Evolutionary conservation across 371 early-diverging fungal genomes (phyloP), one percentile per base, ranked within the genome.

Genomic region (Amoeboaphelidium protococcarum): DNA sequence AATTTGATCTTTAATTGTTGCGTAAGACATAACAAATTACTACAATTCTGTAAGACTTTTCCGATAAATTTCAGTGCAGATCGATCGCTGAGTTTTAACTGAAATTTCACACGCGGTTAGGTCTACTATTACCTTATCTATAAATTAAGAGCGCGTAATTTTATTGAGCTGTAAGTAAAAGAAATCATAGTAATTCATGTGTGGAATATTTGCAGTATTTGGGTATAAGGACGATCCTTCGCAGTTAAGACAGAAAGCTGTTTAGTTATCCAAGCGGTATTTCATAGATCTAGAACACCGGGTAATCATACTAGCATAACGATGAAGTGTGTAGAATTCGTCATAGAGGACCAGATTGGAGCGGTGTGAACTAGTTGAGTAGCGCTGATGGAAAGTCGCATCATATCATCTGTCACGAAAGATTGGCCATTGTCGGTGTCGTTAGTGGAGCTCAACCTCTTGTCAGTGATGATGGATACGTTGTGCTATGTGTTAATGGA

Each of bases 301-400:
- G 44, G 2, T n/a, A 25, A 27, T 10, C 16, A 2, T 26, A 19
- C 42, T 12, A 31, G 2, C 16, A 43, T 1, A n/a, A 21, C 16
- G 45, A n/a, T n/a, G n/a, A 25, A 21, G 20, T 24, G 24, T 21
- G 13, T 13, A 58, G 61, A 41, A 55, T 94, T 41, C 72, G 94
- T 53, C 94, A 94, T 58, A 82, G 94, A 58, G 94, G 94, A 40
- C 94, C 94, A 26, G 91, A 94, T 66, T 88, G 89, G 88, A 79
- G 76, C 60, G 94, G 94, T 37, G 53, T 64, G n/a, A n/a, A n/a
- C n/a, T n/a, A n/a, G n/a, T n/a, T n/a, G n/a, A n/a, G n/a, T n/a
- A n/a, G n/a, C n/a, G n/a, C n/a, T 45, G 65, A 67, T 26, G 66
- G 78, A 40, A 58, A 62, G 25, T 76, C 71, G 49, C 78, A 82